A percentile compares a stretch with the other conserved stretches of the same genome.
Evolutionary conservation across 306 rosid genomes (phyloP).

Genomic region (Herpetospermum pedunculosum): DNA sequence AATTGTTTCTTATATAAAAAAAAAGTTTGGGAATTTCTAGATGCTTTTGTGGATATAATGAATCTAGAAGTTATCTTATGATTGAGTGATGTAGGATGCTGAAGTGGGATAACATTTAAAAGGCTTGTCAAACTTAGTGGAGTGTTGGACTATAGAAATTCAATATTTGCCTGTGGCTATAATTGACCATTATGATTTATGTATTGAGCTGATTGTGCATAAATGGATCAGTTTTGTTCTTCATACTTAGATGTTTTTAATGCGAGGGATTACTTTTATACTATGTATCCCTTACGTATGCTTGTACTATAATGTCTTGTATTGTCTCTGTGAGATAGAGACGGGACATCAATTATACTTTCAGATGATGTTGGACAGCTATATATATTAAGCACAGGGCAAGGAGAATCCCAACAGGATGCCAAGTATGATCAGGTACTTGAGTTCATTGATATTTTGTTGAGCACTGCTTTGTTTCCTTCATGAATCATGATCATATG

Average conservation of each 20-base stretch:
- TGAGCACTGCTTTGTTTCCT: background rate
- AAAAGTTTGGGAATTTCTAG: background rate
- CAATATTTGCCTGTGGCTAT: background rate
- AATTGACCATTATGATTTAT: too few relatives aligned
- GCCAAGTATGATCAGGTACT: constrained; percentile 95
- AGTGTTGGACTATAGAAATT: background rate
- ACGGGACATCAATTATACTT: constrained; percentile 92
- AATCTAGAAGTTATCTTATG: background rate
- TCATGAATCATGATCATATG: background rate
- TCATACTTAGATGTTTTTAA: background rate
- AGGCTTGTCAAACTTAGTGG: background rate
- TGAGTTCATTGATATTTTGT: constrained; percentile 4
- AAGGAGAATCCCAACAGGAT: constrained; percentile 90
- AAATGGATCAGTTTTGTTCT: background rate
- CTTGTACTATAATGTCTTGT: background rate
- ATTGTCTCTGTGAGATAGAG: constrained; percentile 36
- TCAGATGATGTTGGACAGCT: constrained; percentile 98
- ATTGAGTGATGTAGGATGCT: background rate
- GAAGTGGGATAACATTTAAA: background rate
- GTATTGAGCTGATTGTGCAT: background rate
- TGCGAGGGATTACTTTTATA: background rate
- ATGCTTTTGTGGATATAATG: background rate
- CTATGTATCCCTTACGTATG: background rate
- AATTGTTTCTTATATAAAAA: too few relatives aligned
- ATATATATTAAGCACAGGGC: constrained; percentile 78